Base-by-base conservation (phyloP, 176 grass and related monocot species). In the Microstegium vimineum region DNA sequence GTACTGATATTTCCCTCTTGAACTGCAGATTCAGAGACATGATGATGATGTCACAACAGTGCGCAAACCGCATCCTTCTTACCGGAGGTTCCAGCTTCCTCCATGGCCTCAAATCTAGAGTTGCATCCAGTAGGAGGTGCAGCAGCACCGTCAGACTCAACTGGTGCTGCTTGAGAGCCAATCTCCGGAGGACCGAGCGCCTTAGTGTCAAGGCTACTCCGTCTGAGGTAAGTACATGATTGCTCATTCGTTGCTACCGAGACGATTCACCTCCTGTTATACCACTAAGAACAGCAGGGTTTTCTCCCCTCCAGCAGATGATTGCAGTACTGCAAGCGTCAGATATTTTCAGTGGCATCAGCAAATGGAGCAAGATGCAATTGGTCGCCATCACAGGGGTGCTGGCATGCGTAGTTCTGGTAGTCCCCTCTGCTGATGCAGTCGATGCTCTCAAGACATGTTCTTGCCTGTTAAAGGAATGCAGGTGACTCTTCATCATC, bases 381-480 rank as follows among this genome's bases (percentile, higher is more conserved):
- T 13, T 90, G 30, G 84, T 92, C 41, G 62, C 87, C 57, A 23
- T 93, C 73, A 77, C 89, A 23, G 96, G 93, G 87, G 75, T 99
- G 46, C 34, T 90, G 65, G 81, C 93, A 17, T 93, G 79, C 35
- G 80, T 71, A 0, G 56, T 93, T 88, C 86, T 99, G 62, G 80
- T 90, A 37, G 76, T 95, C 82, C 87, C 96, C 66, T 84, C 96
- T 28, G 89, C 93, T 27, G 77, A 93, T 78, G 96, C 96, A 42
- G 78, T 67, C 11, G 96, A 99, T 40, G 71, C 96, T 62, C 90
- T 99, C 40, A 99, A 99, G 93, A 99, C 96, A 61, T 99, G 93
- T 59, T 74, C 93, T 68, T 99, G 96, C 76, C 83, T 99, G n/a
- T 86, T 99, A 16, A 99, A 99, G 82, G 96, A 99, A 76, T 99